phyloP scores from a whole-genome alignment of 495 filamentous ascomycete genomes.

The Darksidea phi region DNA sequence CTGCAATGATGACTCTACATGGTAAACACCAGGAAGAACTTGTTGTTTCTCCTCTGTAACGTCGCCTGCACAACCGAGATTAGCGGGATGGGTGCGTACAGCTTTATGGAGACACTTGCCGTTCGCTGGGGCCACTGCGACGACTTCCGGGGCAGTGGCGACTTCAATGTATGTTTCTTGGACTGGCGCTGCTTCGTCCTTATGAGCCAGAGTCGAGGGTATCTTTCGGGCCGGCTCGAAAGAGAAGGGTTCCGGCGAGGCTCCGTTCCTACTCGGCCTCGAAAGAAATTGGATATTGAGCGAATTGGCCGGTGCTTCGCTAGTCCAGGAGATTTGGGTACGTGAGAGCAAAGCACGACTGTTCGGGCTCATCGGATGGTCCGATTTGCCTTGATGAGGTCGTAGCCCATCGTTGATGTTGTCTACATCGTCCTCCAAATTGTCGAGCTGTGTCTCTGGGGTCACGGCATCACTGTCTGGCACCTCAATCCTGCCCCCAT shows the following conservation, averaged over 20 bases:
- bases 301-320: not conserved
- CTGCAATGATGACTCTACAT: too few species aligned
- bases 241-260: not conserved
- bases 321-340: not conserved
- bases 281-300: not conserved
- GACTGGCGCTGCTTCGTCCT: not conserved
- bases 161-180: not conserved
- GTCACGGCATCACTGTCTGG: constrained; percentile 18
- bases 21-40: too few species aligned
- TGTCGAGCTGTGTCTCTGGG: constrained; percentile 25
- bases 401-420: not conserved
- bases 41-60: too few species aligned
- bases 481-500: constrained; percentile 5
- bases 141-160: too few species aligned
- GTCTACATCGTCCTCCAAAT: not conserved
- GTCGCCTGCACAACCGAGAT: too few species aligned
- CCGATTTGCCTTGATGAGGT: too few species aligned
- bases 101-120: not conserved
- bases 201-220: not conserved
- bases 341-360: not conserved
- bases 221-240: not conserved
- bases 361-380: not conserved
- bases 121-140: not conserved
- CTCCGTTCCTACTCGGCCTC: not conserved
- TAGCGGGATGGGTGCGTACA: too few species aligned